Evolutionary conservation across 2,329 filamentous ascomycete genomes (phyloP).

Genomic region (Phialemonium atrogriseum): DNA sequence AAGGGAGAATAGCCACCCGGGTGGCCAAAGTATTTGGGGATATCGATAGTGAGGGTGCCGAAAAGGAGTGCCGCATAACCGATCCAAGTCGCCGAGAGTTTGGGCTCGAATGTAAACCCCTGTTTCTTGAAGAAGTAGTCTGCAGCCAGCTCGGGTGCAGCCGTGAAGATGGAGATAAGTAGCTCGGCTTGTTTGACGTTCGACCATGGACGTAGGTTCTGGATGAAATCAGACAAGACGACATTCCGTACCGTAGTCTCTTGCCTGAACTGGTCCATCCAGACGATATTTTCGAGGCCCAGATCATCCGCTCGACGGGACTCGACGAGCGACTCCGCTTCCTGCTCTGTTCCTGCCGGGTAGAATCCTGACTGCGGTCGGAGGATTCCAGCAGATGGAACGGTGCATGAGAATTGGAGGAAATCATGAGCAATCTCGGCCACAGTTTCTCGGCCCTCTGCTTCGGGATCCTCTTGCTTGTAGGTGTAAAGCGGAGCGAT

Average conservation of each 20-base stretch:
- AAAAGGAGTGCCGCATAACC: slow-evolving; percentile 87
- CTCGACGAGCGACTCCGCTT: slow-evolving; percentile 32
- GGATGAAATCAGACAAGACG: slow-evolving; percentile 68
- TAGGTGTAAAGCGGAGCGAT: slow-evolving; percentile 66
- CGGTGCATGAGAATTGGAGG: slow-evolving; percentile 67
- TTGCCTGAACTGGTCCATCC: slow-evolving; percentile 58
- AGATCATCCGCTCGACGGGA: slow-evolving; percentile 43
- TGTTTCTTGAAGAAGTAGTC: slow-evolving; percentile 78
- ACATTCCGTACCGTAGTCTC: slow-evolving; percentile 71
- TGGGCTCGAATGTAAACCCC: slow-evolving; percentile 81
- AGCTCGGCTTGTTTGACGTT: slow-evolving; percentile 75
- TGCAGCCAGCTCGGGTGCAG: slow-evolving; percentile 77
- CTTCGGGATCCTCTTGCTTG: slow-evolving; percentile 33
- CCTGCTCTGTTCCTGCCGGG: slow-evolving; percentile 58
- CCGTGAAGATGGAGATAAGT: slow-evolving; percentile 68
- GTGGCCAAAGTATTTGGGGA: slow-evolving; percentile 67
- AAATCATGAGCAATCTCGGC: slow-evolving; percentile 67
- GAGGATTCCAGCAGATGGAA: slow-evolving; percentile 62
- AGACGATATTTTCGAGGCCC: slow-evolving; percentile 60
- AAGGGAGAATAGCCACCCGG: slow-evolving; percentile 50
- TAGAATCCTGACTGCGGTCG: slow-evolving; percentile 78
- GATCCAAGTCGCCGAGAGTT: slow-evolving; percentile 88
- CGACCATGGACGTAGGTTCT: slow-evolving; percentile 74
- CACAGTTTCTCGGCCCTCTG: slow-evolving; percentile 41
- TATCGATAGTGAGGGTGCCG: slow-evolving; percentile 63